phyloP scores from a whole-genome alignment of 2,329 filamentous ascomycete genomes.

The Exophiala sp. region DNA sequence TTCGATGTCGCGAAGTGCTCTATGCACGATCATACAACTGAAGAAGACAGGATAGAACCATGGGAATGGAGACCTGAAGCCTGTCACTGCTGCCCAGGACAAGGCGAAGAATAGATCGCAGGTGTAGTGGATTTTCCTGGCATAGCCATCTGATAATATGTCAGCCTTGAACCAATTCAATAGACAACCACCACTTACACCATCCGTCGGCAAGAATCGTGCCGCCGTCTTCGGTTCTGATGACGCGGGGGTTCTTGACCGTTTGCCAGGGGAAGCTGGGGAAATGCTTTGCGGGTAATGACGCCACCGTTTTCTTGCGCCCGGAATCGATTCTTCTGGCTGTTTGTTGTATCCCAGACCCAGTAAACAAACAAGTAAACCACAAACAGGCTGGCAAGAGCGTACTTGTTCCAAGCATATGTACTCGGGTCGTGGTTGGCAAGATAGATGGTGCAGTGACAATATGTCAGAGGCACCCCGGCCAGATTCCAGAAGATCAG shows the following conservation, averaged over 20 bases:
- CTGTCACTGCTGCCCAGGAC: slow-evolving; percentile 73
- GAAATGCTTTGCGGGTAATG: slow-evolving; percentile 68
- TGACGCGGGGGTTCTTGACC: slow-evolving; percentile 71
- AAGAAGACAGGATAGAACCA: slow-evolving; percentile 90
- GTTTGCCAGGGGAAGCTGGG: slow-evolving; percentile 85
- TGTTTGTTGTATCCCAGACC: slow-evolving; percentile 88
- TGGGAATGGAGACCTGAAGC: slow-evolving; percentile 73
- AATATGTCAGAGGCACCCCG: slow-evolving; percentile 84
- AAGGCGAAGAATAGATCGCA: slow-evolving; percentile 74
- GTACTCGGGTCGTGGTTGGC: slow-evolving; percentile 73
- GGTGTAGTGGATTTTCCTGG: slow-evolving; percentile 74
- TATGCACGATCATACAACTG: slow-evolving; percentile 70
- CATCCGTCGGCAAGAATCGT: slow-evolving; percentile 78
- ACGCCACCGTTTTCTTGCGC: slow-evolving; percentile 66
- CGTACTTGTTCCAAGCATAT: slow-evolving; percentile 69
- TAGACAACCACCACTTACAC: slow-evolving; percentile 48
- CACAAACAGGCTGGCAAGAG: slow-evolving; percentile 58
- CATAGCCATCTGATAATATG: slow-evolving; percentile 52
- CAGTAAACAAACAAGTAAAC: slow-evolving; percentile 81
- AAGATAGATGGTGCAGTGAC: slow-evolving; percentile 85
- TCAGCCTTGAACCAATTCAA: slow-evolving; percentile 23
- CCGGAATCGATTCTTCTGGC: slow-evolving; percentile 89
- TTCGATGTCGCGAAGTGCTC: slow-evolving; percentile 67
- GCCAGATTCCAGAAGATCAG: slow-evolving; percentile 96
- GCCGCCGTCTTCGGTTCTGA: slow-evolving; percentile 66